Conservation (phyloP, 192 early-diverging fungal species). For the Coemansia sp. region DNA sequence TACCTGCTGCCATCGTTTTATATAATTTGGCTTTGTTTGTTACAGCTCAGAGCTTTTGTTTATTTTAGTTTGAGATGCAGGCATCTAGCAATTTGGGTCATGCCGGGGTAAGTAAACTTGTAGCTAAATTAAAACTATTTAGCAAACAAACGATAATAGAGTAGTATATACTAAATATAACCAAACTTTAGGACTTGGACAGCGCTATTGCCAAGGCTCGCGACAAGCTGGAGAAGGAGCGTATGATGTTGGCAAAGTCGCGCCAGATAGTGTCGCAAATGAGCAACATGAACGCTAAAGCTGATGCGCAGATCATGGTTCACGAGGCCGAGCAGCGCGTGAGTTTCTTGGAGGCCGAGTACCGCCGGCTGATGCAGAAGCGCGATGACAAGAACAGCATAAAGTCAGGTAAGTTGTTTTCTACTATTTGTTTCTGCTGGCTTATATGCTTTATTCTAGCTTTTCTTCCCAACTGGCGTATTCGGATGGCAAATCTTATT, state of each 20-base stretch:
- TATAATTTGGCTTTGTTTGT: no score
- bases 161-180: no score
- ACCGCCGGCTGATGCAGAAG: constrained; percentile 59
- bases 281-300: constrained; percentile 65
- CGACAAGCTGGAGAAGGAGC: constrained; percentile 71
- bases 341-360: constrained; percentile 67
- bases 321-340: constrained; percentile 65
- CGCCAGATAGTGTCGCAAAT: constrained; percentile 67
- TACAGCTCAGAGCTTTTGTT: background rate
- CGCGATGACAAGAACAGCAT: constrained; percentile 54
- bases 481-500: background rate
- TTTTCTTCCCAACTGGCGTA: no score
- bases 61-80: constrained; percentile 20
- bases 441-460: no score
- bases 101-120: constrained; percentile 36
- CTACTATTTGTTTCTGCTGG: background rate
- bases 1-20: no score
- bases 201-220: constrained; percentile 68
- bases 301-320: constrained; percentile 76
- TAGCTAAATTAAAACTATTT: background rate
- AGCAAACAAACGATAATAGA: background rate
- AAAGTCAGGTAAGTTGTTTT: constrained; percentile 20
- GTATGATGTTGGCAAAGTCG: constrained; percentile 70
- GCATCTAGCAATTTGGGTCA: constrained; percentile 39
- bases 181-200: constrained; percentile 51